Conservation (phyloP, 805 yeast species). For the Ogataea wickerhamii region DNA sequence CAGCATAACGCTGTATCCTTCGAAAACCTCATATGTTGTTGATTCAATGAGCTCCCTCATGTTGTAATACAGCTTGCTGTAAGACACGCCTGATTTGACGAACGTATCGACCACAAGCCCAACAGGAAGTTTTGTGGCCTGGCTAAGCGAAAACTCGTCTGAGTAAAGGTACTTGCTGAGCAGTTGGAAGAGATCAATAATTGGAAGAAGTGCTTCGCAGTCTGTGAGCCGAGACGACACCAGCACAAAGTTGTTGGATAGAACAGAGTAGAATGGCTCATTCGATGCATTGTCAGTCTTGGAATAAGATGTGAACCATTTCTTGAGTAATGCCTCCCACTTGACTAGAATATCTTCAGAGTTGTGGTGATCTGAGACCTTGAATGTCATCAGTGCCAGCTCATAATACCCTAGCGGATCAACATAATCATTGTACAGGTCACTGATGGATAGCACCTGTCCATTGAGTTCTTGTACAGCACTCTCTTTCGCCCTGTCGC, state of each 20-base stretch:
- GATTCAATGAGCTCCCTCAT: constrained; percentile 62
- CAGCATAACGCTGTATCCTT: constrained; percentile 37
- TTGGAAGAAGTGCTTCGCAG: constrained; percentile 78
- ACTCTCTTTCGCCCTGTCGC: constrained; percentile 44
- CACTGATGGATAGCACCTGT: constrained; percentile 67
- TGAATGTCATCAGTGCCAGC: constrained; percentile 71
- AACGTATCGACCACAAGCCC: constrained; percentile 65
- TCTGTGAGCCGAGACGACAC: constrained; percentile 60
- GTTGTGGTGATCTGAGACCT: constrained; percentile 80
- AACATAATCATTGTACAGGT: constrained; percentile 79
- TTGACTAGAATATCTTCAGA: constrained; percentile 75
- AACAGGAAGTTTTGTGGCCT: constrained; percentile 18
- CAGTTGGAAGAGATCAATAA: constrained; percentile 63
- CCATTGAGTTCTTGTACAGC: constrained; percentile 56
- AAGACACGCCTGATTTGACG: constrained; percentile 58
- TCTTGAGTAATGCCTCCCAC: constrained; percentile 72
- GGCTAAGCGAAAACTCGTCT: constrained; percentile 14
- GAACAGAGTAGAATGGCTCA: constrained; percentile 38
- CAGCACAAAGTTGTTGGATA: constrained; percentile 37
- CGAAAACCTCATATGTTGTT: constrained; percentile 48
- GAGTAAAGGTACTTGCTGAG: constrained; percentile 51
- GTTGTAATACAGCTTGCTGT: constrained; percentile 61
- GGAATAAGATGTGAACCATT: constrained; percentile 35
- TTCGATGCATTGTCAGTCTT: constrained; percentile 19
- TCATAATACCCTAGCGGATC: constrained; percentile 87